phyloP scores from a whole-genome alignment of 2,329 filamentous ascomycete genomes.

The Mariannaea sp. region DNA sequence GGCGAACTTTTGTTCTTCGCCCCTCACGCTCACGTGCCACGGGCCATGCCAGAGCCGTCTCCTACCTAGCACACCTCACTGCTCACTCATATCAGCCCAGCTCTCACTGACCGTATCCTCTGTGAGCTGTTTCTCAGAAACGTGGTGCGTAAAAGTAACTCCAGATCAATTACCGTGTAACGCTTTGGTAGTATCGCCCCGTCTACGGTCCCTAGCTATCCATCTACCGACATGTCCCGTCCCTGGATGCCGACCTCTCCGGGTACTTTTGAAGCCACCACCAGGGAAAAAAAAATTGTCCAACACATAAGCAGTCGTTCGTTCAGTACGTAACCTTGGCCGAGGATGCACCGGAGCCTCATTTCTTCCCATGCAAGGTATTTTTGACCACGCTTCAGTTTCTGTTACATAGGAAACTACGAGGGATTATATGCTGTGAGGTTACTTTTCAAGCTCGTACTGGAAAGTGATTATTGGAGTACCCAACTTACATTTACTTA shows the following conservation, averaged over 20 bases:
- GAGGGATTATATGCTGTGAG: not conserved
- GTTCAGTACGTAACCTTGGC: conserved; percentile 12
- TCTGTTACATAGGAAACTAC: not conserved
- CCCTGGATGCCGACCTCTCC: conserved; percentile 2
- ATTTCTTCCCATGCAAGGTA: conserved; percentile 5
- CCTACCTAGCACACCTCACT: no score
- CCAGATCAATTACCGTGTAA: no score
- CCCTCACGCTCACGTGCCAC: conserved; percentile 5
- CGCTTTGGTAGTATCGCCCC: no score
- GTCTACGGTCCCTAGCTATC: no score
- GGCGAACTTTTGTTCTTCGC: conserved; percentile 20
- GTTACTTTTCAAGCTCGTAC: not conserved
- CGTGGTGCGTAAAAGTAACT: conserved; percentile 1
- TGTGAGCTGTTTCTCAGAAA: not conserved
- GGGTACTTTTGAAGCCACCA: conserved; percentile 18
- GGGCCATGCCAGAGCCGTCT: conserved; percentile 8
- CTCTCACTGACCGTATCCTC: no score
- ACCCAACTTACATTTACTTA: not conserved
- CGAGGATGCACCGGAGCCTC: conserved; percentile 6
- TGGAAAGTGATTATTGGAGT: no score
- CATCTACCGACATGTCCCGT: conserved; percentile 5
- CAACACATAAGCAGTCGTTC: conserved; percentile 2
- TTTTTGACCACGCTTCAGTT: conserved; percentile 7
- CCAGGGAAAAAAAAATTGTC: conserved; percentile 9
- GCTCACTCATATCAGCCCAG: conserved; percentile 4